A percentile compares a stretch with the other conserved stretches of the same genome.
Conservation (phyloP, 2,329 filamentous ascomycete species). For the Nothophoma quercina region DNA sequence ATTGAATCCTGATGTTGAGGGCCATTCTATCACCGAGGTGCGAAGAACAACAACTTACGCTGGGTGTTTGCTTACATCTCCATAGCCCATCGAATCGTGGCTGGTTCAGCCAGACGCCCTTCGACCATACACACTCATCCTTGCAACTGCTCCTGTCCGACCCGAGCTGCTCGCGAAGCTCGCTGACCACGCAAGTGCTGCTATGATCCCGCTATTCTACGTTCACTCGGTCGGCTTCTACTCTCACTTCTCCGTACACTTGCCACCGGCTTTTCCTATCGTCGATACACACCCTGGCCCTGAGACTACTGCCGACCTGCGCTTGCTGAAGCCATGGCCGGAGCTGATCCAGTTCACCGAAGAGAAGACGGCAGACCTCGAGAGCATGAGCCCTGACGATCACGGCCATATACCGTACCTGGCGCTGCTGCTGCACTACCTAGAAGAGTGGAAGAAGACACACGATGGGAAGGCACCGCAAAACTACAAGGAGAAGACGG, state of each 20-base stretch:
- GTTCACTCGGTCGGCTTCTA: slow-evolving; percentile 93
- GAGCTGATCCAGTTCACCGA: slow-evolving; percentile 74
- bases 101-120: slow-evolving; percentile 51
- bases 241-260: slow-evolving; percentile 80
- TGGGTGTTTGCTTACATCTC: slow-evolving; percentile 18
- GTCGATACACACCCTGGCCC: slow-evolving; percentile 95
- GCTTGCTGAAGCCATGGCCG: slow-evolving; percentile 84
- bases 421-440: slow-evolving; percentile 79
- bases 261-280: slow-evolving; percentile 84
- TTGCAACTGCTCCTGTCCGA: slow-evolving; percentile 67
- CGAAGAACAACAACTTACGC: too few species aligned
- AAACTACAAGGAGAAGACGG: slow-evolving; percentile 84
- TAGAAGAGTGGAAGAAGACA: slow-evolving; percentile 77
- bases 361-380: slow-evolving; percentile 72
- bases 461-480: slow-evolving; percentile 74
- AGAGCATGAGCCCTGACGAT: slow-evolving; percentile 75
- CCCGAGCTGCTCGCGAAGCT: slow-evolving; percentile 60
- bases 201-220: slow-evolving; percentile 77
- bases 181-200: slow-evolving; percentile 58
- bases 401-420: slow-evolving; percentile 94
- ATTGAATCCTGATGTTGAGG: slow-evolving; percentile 90
- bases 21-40: slow-evolving; percentile 70
- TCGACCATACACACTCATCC: slow-evolving; percentile 64
- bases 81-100: slow-evolving; percentile 56
- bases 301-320: slow-evolving; percentile 82